phyloP scores from a whole-genome alignment of 2,329 filamentous ascomycete species.

The Penicillium aurantiogriseum region DNA sequence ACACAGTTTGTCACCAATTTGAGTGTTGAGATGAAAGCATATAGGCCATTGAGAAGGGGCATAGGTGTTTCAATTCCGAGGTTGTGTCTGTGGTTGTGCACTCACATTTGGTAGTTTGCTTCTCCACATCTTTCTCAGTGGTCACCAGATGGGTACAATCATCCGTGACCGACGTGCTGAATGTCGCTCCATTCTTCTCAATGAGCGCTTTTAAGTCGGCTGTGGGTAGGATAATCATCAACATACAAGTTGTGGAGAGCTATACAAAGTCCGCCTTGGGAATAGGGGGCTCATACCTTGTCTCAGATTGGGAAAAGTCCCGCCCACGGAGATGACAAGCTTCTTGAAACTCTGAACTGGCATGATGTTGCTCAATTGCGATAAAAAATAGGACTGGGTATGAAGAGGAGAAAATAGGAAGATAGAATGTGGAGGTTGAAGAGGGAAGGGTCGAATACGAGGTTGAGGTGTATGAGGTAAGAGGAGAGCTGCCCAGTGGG shows the following conservation, averaged over 20 bases:
- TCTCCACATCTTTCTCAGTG: slow-evolving; percentile 38
- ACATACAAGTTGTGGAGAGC: slow-evolving; percentile 9
- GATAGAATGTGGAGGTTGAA: not conserved
- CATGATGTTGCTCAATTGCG: slow-evolving; percentile 18
- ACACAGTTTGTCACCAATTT: not conserved
- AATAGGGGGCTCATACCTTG: slow-evolving; percentile 43
- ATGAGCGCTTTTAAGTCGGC: slow-evolving; percentile 34
- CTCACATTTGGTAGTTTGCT: slow-evolving; percentile 37
- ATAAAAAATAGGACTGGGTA: too few relatives aligned
- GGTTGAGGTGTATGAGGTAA: not conserved
- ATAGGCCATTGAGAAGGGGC: too few relatives aligned
- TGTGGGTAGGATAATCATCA: slow-evolving; percentile 16
- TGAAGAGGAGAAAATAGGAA: not conserved
- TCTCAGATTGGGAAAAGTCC: slow-evolving; percentile 56
- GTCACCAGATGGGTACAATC: slow-evolving; percentile 42
- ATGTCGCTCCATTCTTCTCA: slow-evolving; percentile 35
- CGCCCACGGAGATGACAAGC: slow-evolving; percentile 56
- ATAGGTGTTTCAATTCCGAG: not conserved
- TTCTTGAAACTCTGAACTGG: slow-evolving; percentile 29
- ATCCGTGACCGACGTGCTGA: slow-evolving; percentile 29
- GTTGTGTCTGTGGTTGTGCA: not conserved
- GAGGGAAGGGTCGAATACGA: not conserved
- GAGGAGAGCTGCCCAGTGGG: not conserved
- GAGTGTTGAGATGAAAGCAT: accelerated
- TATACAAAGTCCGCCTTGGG: slow-evolving; percentile 5